A percentile compares a stretch with the other conserved stretches of the same genome.
Conservation (phyloP, 306 rosid genomes). For the Albizia julibrissin region DNA sequence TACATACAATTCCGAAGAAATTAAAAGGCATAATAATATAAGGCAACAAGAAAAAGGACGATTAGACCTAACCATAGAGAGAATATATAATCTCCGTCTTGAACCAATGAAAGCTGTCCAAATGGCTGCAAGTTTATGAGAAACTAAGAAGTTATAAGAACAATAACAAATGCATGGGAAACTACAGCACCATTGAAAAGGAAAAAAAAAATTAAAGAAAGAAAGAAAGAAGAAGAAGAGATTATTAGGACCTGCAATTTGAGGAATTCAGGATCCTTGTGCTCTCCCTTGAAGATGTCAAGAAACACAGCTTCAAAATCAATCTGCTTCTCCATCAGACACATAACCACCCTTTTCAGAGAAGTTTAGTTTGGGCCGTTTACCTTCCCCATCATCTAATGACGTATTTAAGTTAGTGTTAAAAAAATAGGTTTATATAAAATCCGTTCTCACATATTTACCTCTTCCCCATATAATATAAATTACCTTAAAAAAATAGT, state of each 20-base stretch:
- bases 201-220: neutral
- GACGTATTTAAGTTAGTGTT: too few relatives aligned
- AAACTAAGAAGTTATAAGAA: neutral
- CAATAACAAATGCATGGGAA: neutral
- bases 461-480: accelerated
- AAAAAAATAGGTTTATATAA: too few relatives aligned
- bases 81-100: constrained; percentile 58
- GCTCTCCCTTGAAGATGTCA: constrained; percentile 46
- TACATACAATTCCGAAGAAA: neutral
- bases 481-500: too few relatives aligned
- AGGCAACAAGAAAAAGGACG: neutral
- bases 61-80: constrained; percentile 43
- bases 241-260: constrained; percentile 40
- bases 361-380: constrained; percentile 47
- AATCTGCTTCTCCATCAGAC: constrained; percentile 49
- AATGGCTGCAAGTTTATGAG: constrained; percentile 40
- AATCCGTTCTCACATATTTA: too few relatives aligned
- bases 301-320: constrained; percentile 47
- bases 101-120: constrained; percentile 50
- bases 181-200: neutral
- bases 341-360: constrained; percentile 46
- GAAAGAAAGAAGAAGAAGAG: neutral
- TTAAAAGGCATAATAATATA: neutral
- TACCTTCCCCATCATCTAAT: constrained; percentile 49
- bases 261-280: constrained; percentile 41